Conservation (phyloP, 1,139 yeast genomes). For the Chernovozyma sophiae-reginae region DNA sequence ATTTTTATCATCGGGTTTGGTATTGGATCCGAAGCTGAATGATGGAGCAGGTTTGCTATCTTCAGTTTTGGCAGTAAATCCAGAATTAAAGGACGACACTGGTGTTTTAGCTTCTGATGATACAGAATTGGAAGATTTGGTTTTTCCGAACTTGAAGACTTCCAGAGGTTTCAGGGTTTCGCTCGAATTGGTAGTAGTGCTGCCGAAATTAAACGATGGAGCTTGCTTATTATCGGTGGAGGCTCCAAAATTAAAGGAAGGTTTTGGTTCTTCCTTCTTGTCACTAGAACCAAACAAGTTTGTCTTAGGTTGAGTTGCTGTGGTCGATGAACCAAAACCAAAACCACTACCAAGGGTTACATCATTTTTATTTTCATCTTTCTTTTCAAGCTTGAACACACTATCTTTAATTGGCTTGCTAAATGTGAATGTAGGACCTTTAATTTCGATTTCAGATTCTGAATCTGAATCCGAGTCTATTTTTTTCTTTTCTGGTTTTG, state of each 20-base stretch:
- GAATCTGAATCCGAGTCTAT: conserved; percentile 45
- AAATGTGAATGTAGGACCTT: conserved; percentile 64
- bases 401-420: conserved; percentile 43
- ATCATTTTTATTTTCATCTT: conserved; percentile 5
- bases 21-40: background rate
- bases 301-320: no score
- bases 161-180: no score
- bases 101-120: conserved; percentile 3
- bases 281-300: background rate
- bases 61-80: background rate
- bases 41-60: background rate
- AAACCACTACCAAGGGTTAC: no score
- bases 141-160: no score
- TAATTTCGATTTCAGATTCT: conserved; percentile 53
- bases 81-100: background rate
- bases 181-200: conserved; percentile 4
- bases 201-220: conserved; percentile 12
- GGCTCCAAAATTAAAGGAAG: conserved; percentile 13
- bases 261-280: conserved; percentile 8
- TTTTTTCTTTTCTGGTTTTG: conserved; percentile 37
- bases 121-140: no score
- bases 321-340: no score
- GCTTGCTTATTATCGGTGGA: background rate
- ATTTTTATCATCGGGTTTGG: background rate
- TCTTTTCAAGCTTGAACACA: conserved; percentile 35